Evolutionary conservation across 2,329 filamentous ascomycete species (phyloP).

Genomic region (Fusarium falciforme): DNA sequence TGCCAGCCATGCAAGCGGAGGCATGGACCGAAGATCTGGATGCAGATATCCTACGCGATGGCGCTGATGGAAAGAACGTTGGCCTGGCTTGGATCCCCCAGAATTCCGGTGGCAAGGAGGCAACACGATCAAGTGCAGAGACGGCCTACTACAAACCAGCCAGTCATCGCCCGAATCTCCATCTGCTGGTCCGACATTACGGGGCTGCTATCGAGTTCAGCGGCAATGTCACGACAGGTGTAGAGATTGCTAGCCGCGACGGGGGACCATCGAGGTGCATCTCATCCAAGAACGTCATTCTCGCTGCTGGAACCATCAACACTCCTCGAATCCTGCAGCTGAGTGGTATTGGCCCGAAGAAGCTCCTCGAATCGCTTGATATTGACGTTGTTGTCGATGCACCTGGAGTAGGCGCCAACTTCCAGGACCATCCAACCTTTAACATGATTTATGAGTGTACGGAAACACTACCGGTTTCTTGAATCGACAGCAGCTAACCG

Average conservation of each 20-base stretch:
- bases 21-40: conserved; percentile 33
- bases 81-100: conserved; percentile 39
- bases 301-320: conserved; percentile 61
- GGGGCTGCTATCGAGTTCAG: conserved; percentile 35
- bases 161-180: conserved; percentile 29
- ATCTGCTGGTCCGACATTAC: conserved; percentile 36
- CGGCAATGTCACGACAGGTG: neutral
- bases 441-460: neutral
- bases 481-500: neutral
- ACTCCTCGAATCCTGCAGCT: conserved; percentile 68
- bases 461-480: too few relatives aligned
- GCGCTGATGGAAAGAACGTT: conserved; percentile 38
- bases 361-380: conserved; percentile 58
- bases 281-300: conserved; percentile 38
- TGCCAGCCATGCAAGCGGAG: conserved; percentile 5
- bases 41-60: conserved; percentile 24
- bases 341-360: conserved; percentile 63
- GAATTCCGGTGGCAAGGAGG: conserved; percentile 32
- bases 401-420: conserved; percentile 63
- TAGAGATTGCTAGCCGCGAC: neutral
- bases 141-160: conserved; percentile 37
- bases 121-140: conserved; percentile 32
- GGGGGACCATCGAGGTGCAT: neutral
- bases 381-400: conserved; percentile 63
- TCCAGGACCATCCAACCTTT: conserved; percentile 51